Evolutionary conservation across 495 filamentous ascomycete species (phyloP), one percentile per base, ranked within the genome.

Genomic region (Podospora fimiseda): DNA sequence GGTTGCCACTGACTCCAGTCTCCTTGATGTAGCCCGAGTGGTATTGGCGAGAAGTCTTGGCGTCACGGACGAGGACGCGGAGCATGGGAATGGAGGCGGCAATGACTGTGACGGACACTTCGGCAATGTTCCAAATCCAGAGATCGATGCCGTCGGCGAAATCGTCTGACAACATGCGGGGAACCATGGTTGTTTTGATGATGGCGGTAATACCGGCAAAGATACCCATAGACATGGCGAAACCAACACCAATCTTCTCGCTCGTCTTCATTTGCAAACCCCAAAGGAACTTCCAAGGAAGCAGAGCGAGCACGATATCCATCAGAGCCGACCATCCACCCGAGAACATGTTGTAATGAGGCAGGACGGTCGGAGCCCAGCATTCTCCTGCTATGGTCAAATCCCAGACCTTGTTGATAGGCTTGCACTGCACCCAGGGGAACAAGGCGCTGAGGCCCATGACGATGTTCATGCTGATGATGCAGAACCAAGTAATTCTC

Each of bases 201-300:
- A 64, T 50, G 20, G 57, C 59, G 2, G 50, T 59, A 16, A 49
- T 51, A 0, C 59, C 59, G 7, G 50, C 55, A 24, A 69, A 63
- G 2, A 65, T 30, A 8, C 69, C 69, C 58, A 72, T 61, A 46
- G 61, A 68, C 69, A 72, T 70, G 2, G 66, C 69, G 9, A 70
- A 13, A 18, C 49, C 57, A 1, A 68, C 68, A 13, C 69, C 69
- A 20, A 70, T 40, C 57, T 65, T 68, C 55, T 70, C 69, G 15
- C 55, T 62, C 21, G 41, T 60, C 38, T 58, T 61, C 66, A 70
- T 65, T 42, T 66, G 58, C 13, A 67, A 48, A 6, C 43, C 53
- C 63, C 60, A 67, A 1, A 72, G 55, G 27, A 69, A 61, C 24
- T 50, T 59, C 69, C 69, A 72, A 9, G 67, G 67, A 16, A 70